Conservation (phyloP, 768 basidiomycete genomes). For the Podaxis mareebaensis region DNA sequence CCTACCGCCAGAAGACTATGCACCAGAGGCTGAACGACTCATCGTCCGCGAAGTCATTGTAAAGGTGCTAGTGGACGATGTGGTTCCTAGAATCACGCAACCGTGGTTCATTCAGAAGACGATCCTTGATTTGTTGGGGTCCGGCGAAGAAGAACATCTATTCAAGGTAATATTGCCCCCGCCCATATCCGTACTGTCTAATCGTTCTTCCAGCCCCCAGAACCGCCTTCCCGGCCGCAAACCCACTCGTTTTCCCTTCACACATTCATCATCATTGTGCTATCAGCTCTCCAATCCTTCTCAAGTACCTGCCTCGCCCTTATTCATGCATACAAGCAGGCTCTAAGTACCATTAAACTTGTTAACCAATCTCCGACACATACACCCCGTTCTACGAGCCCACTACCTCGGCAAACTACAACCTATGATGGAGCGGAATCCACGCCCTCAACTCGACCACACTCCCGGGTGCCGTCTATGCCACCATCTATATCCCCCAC, state of each 20-base stretch:
- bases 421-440: background rate
- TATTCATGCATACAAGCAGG: slow-evolving; percentile 67
- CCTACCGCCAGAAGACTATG: slow-evolving; percentile 79
- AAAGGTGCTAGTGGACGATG: slow-evolving; percentile 69
- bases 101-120: slow-evolving; percentile 88
- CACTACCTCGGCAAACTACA: slow-evolving; percentile 15
- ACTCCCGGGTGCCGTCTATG: background rate
- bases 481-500: slow-evolving; percentile 19
- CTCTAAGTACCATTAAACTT: slow-evolving; percentile 61
- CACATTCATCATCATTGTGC: slow-evolving; percentile 61
- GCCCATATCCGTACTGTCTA: background rate
- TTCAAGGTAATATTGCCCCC: slow-evolving; percentile 6
- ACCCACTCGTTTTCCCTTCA: slow-evolving; percentile 43
- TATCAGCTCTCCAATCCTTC: slow-evolving; percentile 72
- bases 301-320: slow-evolving; percentile 70
- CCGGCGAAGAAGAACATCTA: slow-evolving; percentile 30
- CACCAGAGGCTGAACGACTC: slow-evolving; percentile 74
- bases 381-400: slow-evolving; percentile 17
- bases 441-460: background rate
- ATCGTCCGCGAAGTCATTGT: slow-evolving; percentile 85
- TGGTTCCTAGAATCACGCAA: slow-evolving; percentile 71
- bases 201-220: slow-evolving; percentile 24
- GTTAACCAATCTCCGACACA: slow-evolving; percentile 50
- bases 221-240: slow-evolving; percentile 26
- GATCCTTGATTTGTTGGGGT: slow-evolving; percentile 66